Evolutionary conservation across 495 filamentous ascomycete species (phyloP).

Genomic region (Lophium mytilinum): DNA sequence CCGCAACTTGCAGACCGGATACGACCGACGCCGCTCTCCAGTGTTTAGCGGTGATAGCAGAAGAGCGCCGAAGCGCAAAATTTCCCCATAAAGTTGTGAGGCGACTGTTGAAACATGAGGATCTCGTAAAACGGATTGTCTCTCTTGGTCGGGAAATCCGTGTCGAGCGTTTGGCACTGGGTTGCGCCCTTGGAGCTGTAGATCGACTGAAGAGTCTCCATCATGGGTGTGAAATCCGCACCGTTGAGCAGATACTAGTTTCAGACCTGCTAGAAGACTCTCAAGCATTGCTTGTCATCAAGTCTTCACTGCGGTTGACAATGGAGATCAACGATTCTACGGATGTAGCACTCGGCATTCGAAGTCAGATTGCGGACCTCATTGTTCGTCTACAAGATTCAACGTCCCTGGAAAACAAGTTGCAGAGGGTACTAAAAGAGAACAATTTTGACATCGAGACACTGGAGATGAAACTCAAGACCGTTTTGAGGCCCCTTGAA

Average conservation of each 20-base stretch:
- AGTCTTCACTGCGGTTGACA: slow-evolving; percentile 3
- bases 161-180: slow-evolving; percentile 65
- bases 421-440: slow-evolving; percentile 6
- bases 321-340: not conserved
- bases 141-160: slow-evolving; percentile 56
- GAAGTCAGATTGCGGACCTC: slow-evolving; percentile 7
- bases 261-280: slow-evolving; percentile 52
- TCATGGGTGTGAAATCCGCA: not conserved
- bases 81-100: slow-evolving; percentile 62
- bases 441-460: slow-evolving; percentile 3
- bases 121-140: slow-evolving; percentile 48
- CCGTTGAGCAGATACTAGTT: slow-evolving; percentile 45
- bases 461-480: slow-evolving; percentile 7
- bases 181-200: slow-evolving; percentile 58
- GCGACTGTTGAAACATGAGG: slow-evolving; percentile 50
- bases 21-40: slow-evolving; percentile 66
- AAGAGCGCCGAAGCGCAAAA: slow-evolving; percentile 49
- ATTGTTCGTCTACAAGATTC: slow-evolving; percentile 12
- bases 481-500: not conserved
- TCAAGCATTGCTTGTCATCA: slow-evolving; percentile 51
- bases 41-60: slow-evolving; percentile 70
- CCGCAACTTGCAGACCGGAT: slow-evolving; percentile 61
- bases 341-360: not conserved
- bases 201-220: slow-evolving; percentile 41
- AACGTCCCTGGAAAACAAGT: not conserved